phyloP scores from a whole-genome alignment of 176 grass and related monocot species.

The Microstegium vimineum region DNA sequence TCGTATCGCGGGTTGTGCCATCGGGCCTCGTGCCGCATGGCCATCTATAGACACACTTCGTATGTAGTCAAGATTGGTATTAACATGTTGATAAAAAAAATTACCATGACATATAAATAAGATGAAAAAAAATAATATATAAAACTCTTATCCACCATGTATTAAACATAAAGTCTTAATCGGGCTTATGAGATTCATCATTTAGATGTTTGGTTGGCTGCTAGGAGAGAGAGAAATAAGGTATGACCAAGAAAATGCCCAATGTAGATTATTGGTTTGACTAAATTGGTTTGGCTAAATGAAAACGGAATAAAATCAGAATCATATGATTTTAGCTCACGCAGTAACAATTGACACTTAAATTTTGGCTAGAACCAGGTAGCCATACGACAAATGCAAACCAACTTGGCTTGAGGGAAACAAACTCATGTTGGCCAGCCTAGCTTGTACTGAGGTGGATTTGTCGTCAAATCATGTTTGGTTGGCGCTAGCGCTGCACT shows the following conservation, averaged over 20 bases:
- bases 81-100: no score
- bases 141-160: not conserved
- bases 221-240: not conserved
- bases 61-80: no score
- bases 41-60: no score
- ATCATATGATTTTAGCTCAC: not conserved
- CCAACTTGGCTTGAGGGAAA: no score
- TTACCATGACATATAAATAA: no score
- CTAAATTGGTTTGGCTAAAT: accelerated
- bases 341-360: not conserved
- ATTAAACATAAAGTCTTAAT: not conserved
- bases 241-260: not conserved
- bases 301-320: not conserved
- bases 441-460: not conserved
- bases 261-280: not conserved
- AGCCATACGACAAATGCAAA: not conserved
- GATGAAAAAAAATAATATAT: not conserved
- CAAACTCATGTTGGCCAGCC: not conserved
- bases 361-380: not conserved
- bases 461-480: not conserved
- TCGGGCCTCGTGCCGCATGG: no score
- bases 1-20: no score
- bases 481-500: no score
- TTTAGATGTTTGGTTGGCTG: not conserved
- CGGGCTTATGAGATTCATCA: not conserved